Percentiles rank a stretch among this genome's conserved stretches.
Conservation (phyloP, 805 yeast genomes). For the Sugiyamaella boreocaroliniensis region DNA sequence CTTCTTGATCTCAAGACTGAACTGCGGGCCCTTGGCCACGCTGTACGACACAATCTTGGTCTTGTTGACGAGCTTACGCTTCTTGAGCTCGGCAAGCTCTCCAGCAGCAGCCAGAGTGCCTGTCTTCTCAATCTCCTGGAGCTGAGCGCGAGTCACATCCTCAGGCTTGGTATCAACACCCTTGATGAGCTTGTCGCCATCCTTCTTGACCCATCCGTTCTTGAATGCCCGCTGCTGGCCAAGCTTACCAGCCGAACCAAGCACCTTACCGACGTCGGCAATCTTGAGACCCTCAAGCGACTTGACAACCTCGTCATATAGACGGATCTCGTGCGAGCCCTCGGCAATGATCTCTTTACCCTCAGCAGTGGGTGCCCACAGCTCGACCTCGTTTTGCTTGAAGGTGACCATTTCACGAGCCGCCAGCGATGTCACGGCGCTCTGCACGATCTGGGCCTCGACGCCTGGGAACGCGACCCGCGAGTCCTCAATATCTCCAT, state of each 20-base stretch:
- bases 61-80: slow-evolving; percentile 76
- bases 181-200: slow-evolving; percentile 69
- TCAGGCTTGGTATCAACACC: slow-evolving; percentile 43
- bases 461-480: slow-evolving; percentile 54
- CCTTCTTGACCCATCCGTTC: slow-evolving; percentile 91
- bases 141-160: slow-evolving; percentile 61
- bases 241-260: slow-evolving; percentile 74
- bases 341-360: slow-evolving; percentile 68
- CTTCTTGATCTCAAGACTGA: slow-evolving; percentile 70
- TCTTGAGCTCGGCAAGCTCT: slow-evolving; percentile 77
- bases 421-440: slow-evolving; percentile 81
- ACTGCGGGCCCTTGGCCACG: slow-evolving; percentile 75
- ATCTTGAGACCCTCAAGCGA: slow-evolving; percentile 76
- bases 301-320: slow-evolving; percentile 63
- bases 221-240: slow-evolving; percentile 98
- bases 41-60: slow-evolving; percentile 69
- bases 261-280: slow-evolving; percentile 52
- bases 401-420: slow-evolving; percentile 77
- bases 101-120: slow-evolving; percentile 57
- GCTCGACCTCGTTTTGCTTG: slow-evolving; percentile 65
- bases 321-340: slow-evolving; percentile 88
- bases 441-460: slow-evolving; percentile 33
- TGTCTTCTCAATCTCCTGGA: slow-evolving; percentile 48
- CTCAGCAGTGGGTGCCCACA: slow-evolving; percentile 71
- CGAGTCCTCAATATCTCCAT: slow-evolving; percentile 62